phyloP scores from a whole-genome alignment of 2,329 filamentous ascomycete genomes.

The Atkinsonella texensis region DNA sequence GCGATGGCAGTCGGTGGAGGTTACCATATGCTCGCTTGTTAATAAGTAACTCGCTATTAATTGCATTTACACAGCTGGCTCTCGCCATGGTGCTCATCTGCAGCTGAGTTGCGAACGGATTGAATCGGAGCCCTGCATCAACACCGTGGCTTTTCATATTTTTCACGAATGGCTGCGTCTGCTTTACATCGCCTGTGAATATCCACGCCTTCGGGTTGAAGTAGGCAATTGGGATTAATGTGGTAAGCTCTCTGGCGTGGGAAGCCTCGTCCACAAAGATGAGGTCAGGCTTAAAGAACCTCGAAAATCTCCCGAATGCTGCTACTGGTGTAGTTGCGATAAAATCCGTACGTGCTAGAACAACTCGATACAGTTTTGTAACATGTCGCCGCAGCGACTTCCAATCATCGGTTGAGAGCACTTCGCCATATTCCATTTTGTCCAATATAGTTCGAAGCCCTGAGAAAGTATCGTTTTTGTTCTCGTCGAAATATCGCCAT shows the following conservation, averaged over 20 bases:
- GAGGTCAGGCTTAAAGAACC: slow-evolving; percentile 64
- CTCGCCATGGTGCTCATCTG: slow-evolving; percentile 26
- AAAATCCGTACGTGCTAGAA: slow-evolving; percentile 28
- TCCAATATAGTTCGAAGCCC: slow-evolving; percentile 25
- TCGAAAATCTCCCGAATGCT: slow-evolving; percentile 23
- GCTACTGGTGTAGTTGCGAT: slow-evolving; percentile 35
- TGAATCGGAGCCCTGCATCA: slow-evolving; percentile 14
- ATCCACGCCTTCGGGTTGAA: slow-evolving; percentile 32
- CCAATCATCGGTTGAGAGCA: slow-evolving; percentile 15
- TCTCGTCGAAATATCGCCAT: slow-evolving; percentile 26
- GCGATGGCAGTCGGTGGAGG: slow-evolving; percentile 28
- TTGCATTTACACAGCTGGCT: slow-evolving; percentile 19
- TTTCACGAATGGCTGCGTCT: slow-evolving; percentile 31
- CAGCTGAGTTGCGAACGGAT: slow-evolving; percentile 21
- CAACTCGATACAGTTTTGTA: slow-evolving; percentile 24
- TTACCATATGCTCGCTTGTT: slow-evolving; percentile 27
- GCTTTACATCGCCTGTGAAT: slow-evolving; percentile 32
- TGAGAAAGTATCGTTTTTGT: slow-evolving; percentile 19
- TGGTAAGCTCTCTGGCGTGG: slow-evolving; percentile 33
- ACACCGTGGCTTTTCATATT: slow-evolving; percentile 11
- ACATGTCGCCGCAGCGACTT: slow-evolving; percentile 20
- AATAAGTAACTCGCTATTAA: slow-evolving; percentile 21
- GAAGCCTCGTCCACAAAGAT: slow-evolving; percentile 68
- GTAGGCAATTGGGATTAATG: slow-evolving; percentile 31
- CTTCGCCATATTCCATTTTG: slow-evolving; percentile 17